These are phyloP conservation scores for Cercospora sojina DNA, from an alignment of 2,329 filamentous ascomycete genomes.

Conservation along the genomic window DNA sequence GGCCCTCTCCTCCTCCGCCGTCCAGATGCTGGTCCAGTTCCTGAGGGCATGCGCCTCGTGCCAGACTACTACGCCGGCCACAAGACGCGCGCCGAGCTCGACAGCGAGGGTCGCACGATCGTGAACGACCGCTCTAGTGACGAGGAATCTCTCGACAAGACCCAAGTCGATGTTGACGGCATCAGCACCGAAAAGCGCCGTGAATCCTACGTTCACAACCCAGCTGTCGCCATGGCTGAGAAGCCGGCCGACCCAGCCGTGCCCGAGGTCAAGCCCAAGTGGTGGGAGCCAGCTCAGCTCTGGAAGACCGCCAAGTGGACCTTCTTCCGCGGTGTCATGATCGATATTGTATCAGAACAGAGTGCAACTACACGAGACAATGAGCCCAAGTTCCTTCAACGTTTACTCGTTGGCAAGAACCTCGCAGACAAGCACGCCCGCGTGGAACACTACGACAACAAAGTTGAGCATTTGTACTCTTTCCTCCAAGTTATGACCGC, in stretches of 20 bases:
- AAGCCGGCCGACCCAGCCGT: slow-evolving; percentile 1
- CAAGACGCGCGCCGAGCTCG: slow-evolving; percentile 54
- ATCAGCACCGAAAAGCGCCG: slow-evolving; percentile 14
- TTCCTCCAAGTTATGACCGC: slow-evolving; percentile 67
- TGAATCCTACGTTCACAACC: slow-evolving; percentile 5
- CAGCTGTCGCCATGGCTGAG: slow-evolving; percentile 11
- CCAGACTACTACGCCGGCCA: slow-evolving; percentile 26
- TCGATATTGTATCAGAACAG: slow-evolving; percentile 37
- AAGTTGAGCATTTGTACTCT: slow-evolving; percentile 62
- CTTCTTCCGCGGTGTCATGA: slow-evolving; percentile 27
- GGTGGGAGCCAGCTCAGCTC: slow-evolving; percentile 39
- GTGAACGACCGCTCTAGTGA: slow-evolving; percentile 19
- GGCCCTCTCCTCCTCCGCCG: slow-evolving; percentile 42
- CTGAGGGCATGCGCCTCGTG: slow-evolving; percentile 21
- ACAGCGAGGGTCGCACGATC: slow-evolving; percentile 32
- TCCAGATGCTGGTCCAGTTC: slow-evolving; percentile 6
- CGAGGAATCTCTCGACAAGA: slow-evolving; percentile 13
- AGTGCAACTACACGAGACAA: slow-evolving; percentile 37
- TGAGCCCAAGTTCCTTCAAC: slow-evolving; percentile 40
- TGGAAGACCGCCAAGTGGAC: slow-evolving; percentile 25
- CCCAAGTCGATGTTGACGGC: slow-evolving; percentile 12
- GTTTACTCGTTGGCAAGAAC: slow-evolving; percentile 26
- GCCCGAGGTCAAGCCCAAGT: not conserved
- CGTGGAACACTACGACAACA: slow-evolving; percentile 60
- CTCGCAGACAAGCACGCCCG: slow-evolving; percentile 47